A percentile compares a stretch with the other conserved stretches of the same genome.
Conservation (phyloP, 768 basidiomycete genomes). For the Asterophora parasitica region DNA sequence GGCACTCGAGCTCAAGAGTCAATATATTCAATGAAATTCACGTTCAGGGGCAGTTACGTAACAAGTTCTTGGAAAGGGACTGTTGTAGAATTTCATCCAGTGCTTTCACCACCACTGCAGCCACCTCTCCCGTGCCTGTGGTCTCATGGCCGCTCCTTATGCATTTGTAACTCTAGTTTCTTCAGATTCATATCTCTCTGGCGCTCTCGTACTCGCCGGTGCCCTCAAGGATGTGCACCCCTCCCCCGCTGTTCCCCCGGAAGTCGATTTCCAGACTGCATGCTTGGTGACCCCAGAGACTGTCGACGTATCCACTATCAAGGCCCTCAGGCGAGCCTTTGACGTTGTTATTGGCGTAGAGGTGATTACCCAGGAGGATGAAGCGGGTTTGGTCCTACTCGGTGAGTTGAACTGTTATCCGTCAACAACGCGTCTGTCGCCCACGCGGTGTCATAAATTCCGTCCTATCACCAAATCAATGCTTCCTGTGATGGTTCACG, state of each 20-base stretch:
- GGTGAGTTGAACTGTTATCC: slow-evolving; percentile 48
- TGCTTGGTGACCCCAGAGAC: slow-evolving; percentile 95
- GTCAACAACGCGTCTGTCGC: slow-evolving; percentile 9
- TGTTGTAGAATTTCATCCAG: background rate
- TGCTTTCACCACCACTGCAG: slow-evolving; percentile 16
- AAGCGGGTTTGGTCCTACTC: slow-evolving; percentile 68
- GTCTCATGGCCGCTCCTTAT: slow-evolving; percentile 58
- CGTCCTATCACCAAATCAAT: background rate
- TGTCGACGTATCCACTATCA: slow-evolving; percentile 78
- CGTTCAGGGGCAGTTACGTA: slow-evolving; percentile 8
- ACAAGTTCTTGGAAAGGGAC: slow-evolving; percentile 7
- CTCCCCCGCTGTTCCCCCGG: slow-evolving; percentile 47
- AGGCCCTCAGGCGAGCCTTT: slow-evolving; percentile 73
- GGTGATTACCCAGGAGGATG: slow-evolving; percentile 66
- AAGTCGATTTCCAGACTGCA: slow-evolving; percentile 72
- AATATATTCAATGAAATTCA: too few relatives aligned
- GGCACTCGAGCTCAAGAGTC: too few relatives aligned
- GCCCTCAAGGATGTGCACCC: slow-evolving; percentile 81
- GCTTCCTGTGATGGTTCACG: background rate
- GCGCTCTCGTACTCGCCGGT: slow-evolving; percentile 81
- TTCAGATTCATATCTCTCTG: slow-evolving; percentile 88
- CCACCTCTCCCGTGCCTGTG: slow-evolving; percentile 20
- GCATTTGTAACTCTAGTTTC: slow-evolving; percentile 93
- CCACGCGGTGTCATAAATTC: background rate
- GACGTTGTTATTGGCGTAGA: slow-evolving; percentile 91